phyloP scores from a whole-genome alignment of 441 rosid genomes.

The Eruca vesicaria region DNA sequence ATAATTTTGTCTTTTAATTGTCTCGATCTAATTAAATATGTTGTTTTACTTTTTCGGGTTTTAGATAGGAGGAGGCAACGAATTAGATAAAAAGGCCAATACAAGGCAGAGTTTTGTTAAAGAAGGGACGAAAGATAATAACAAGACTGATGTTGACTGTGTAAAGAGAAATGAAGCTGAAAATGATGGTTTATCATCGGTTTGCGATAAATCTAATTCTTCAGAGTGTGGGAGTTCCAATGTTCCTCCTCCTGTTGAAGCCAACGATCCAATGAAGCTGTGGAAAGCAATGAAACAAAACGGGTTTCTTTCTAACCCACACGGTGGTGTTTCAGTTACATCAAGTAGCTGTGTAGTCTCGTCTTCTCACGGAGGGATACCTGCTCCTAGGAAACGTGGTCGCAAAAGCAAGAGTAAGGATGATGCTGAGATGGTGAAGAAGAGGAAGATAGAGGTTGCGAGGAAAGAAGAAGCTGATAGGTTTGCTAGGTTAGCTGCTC shows the following conservation, averaged over 20 bases:
- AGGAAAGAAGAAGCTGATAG: slow-evolving; percentile 80
- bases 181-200: slow-evolving; percentile 43
- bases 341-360: slow-evolving; percentile 59
- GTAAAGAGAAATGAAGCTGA: slow-evolving; percentile 40
- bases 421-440: slow-evolving; percentile 35
- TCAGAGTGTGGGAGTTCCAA: slow-evolving; percentile 80
- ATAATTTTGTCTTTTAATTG: neutral
- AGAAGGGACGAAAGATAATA: slow-evolving; percentile 22
- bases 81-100: slow-evolving; percentile 40
- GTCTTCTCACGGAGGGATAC: slow-evolving; percentile 82
- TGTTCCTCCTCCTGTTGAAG: slow-evolving; percentile 45
- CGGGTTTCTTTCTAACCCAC: slow-evolving; percentile 61
- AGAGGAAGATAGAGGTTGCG: slow-evolving; percentile 75
- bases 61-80: slow-evolving; percentile 41
- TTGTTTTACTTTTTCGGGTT: neutral
- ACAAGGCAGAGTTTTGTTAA: slow-evolving; percentile 18
- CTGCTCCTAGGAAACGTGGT: slow-evolving; percentile 76
- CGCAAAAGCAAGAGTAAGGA: slow-evolving; percentile 51
- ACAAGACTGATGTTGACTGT: slow-evolving; percentile 16
- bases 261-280: slow-evolving; percentile 60
- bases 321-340: slow-evolving; percentile 41
- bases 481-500: slow-evolving; percentile 84
- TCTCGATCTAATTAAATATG: neutral
- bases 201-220: slow-evolving; percentile 28
- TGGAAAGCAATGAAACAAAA: slow-evolving; percentile 94